These are phyloP conservation scores for Pseudogymnoascus sp. DNA, from an alignment of 2,329 filamentous ascomycete species.

Conservation along the genomic window DNA sequence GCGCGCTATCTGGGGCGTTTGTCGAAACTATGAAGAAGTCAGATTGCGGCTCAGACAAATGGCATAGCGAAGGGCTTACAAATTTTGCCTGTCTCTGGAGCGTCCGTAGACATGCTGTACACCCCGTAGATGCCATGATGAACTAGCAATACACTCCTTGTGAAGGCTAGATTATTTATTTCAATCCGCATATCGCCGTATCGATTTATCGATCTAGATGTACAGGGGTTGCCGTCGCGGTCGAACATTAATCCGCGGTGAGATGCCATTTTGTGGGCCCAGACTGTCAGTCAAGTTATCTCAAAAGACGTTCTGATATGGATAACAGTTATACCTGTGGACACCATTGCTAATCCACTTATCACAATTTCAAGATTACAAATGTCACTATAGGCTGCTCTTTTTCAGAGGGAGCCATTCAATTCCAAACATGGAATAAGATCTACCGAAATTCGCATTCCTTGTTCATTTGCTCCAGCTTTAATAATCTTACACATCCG, in stretches of 20 bases:
- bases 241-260: background rate
- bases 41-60: background rate
- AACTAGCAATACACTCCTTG: background rate
- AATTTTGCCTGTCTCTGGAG: constrained; percentile 19
- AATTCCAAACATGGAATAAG: background rate
- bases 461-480: background rate
- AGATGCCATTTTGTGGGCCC: too few relatives aligned
- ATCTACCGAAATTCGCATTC: background rate
- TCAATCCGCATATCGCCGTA: background rate
- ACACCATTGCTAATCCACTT: background rate
- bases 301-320: background rate
- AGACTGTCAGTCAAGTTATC: background rate
- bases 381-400: background rate
- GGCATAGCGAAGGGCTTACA: background rate
- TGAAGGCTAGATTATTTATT: background rate
- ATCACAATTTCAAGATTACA: background rate
- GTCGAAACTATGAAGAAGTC: constrained; percentile 12
- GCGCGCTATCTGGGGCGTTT: constrained; percentile 5
- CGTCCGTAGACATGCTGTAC: constrained; percentile 24
- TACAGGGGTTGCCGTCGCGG: background rate
- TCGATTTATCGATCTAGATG: background rate
- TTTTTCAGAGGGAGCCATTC: background rate
- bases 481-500: background rate
- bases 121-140: constrained; percentile 15
- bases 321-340: background rate